Evolutionary conservation across 352 stramenopile genomes (phyloP).

Genomic region (Phytophthora podocarpi): DNA sequence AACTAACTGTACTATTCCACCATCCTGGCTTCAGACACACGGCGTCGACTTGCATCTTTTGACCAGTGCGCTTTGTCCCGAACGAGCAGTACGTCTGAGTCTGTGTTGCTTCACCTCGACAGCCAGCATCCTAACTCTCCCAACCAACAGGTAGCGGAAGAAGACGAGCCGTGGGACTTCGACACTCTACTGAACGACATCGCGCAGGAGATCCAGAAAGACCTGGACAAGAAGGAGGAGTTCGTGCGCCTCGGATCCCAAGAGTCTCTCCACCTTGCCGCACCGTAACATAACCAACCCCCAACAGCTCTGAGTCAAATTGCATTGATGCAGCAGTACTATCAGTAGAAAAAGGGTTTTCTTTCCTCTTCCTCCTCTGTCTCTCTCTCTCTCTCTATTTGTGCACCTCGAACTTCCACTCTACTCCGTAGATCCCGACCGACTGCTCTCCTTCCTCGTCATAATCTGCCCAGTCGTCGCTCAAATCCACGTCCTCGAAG

Average conservation of each 20-base stretch:
- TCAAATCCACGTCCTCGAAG: slow-evolving; percentile 85
- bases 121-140: background rate
- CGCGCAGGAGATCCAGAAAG: slow-evolving; percentile 79
- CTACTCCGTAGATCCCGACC: slow-evolving; percentile 76
- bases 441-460: slow-evolving; percentile 81
- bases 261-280: slow-evolving; percentile 24
- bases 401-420: slow-evolving; percentile 85
- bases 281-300: background rate
- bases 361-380: slow-evolving; percentile 1
- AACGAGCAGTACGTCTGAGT: slow-evolving; percentile 58
- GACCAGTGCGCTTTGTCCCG: slow-evolving; percentile 66
- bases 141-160: slow-evolving; percentile 51
- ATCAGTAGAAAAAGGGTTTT: background rate
- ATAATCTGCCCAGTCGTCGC: slow-evolving; percentile 88
- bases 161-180: slow-evolving; percentile 78
- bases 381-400: slow-evolving; percentile 57
- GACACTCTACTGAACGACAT: slow-evolving; percentile 81
- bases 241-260: slow-evolving; percentile 42
- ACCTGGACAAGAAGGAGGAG: slow-evolving; percentile 80
- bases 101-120: background rate
- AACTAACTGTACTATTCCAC: background rate
- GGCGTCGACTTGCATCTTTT: slow-evolving; percentile 74
- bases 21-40: slow-evolving; percentile 36
- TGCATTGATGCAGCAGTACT: too few relatives aligned
- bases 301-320: background rate